Percentiles rank a stretch among this genome's conserved stretches.
phyloP scores from a whole-genome alignment of 2,329 filamentous ascomycete genomes.

The Triangularia verruculosa region DNA sequence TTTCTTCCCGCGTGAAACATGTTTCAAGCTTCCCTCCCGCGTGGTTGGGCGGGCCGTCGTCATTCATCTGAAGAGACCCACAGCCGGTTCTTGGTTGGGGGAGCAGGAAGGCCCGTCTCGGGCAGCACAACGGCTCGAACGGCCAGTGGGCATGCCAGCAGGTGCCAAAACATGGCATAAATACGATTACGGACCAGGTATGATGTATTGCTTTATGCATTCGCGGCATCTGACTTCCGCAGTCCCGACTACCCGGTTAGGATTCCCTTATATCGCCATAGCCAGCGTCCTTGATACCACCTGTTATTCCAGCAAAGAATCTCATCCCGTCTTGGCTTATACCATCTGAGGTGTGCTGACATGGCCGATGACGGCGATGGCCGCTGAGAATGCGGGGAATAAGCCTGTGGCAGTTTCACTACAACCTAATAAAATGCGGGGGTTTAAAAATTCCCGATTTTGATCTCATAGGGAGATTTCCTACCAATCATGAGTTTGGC shows the following conservation, averaged over 20 bases:
- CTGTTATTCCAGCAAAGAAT: neutral
- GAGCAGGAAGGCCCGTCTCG: neutral
- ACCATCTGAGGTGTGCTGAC: neutral
- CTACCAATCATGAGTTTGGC: no score
- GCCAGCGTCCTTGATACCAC: neutral
- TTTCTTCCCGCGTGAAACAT: conserved; percentile 13
- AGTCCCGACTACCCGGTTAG: neutral
- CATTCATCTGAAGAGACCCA: neutral
- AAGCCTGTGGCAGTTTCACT: neutral
- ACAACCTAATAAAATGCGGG: neutral
- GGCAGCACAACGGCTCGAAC: neutral
- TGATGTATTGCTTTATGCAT: neutral
- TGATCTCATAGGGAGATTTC: no score
- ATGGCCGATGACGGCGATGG: neutral
- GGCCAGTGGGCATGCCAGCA: no score
- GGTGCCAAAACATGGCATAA: neutral
- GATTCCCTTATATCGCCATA: neutral
- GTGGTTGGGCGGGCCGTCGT: conserved; percentile 4
- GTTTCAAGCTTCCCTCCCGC: conserved; percentile 11
- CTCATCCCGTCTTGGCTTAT: neutral
- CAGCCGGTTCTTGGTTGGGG: neutral
- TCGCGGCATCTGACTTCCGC: neutral
- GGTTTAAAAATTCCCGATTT: neutral
- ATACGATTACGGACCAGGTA: conserved; percentile 1
- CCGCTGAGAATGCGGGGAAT: neutral